These are phyloP conservation scores for Jackrogersella multiformis DNA, from an alignment of 495 filamentous ascomycete species.

Conservation along the genomic window DNA sequence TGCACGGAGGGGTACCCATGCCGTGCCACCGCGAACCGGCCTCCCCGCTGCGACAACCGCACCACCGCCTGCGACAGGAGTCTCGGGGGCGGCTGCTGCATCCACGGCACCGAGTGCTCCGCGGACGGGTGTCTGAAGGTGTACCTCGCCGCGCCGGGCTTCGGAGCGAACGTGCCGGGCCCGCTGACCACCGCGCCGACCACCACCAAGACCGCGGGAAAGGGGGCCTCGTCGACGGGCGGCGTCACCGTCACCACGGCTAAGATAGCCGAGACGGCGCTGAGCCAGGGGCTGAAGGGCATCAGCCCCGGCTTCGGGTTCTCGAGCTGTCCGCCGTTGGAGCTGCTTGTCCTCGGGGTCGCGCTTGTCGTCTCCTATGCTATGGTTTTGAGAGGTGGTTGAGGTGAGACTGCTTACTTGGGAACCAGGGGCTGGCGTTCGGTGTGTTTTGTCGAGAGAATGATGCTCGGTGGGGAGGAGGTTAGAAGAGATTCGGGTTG, in stretches of 20 bases:
- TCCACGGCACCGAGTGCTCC: conserved; percentile 24
- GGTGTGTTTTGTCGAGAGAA: not conserved
- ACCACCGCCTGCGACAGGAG: conserved; percentile 11
- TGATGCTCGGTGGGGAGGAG: not conserved
- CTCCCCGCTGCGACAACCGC: conserved; percentile 16
- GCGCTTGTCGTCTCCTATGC: conserved; percentile 10
- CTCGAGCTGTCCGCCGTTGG: conserved; percentile 15
- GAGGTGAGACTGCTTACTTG: conserved; percentile 2
- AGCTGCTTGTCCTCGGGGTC: conserved; percentile 1
- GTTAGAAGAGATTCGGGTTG: not conserved
- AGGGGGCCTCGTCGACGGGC: not conserved
- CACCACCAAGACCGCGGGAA: not conserved
- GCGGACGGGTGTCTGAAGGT: conserved; percentile 30
- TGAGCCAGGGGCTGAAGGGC: conserved; percentile 10
- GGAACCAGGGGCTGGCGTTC: not conserved
- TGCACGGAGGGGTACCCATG: conserved; percentile 10
- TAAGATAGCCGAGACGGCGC: conserved; percentile 34
- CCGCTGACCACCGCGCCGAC: not conserved
- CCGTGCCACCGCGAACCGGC: conserved; percentile 11
- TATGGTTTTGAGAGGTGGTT: conserved; percentile 26
- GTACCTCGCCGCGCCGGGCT: conserved; percentile 35
- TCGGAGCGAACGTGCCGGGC: conserved; percentile 5
- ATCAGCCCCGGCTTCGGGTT: conserved; percentile 14
- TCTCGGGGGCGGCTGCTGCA: conserved; percentile 36
- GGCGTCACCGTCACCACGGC: conserved; percentile 25